Conservation (phyloP, 192 early-diverging fungal species). For the Gigaspora rosea region DNA sequence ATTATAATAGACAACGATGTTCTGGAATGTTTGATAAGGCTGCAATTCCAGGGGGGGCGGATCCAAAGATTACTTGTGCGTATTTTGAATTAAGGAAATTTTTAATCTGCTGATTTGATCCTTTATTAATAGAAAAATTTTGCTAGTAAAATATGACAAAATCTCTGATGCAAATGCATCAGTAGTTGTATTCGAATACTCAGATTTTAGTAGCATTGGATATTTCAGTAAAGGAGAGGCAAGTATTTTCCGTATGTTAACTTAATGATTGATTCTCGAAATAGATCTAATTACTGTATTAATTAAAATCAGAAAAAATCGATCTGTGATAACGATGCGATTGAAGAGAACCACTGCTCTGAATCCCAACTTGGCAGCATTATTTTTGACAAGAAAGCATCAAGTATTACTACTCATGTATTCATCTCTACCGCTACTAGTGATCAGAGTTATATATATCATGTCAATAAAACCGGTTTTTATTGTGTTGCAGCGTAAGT, state of each 20-base stretch:
- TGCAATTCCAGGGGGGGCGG: conserved; percentile 41
- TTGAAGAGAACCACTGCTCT: conserved; percentile 31
- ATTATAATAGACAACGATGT: not conserved
- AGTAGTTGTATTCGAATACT: conserved; percentile 41
- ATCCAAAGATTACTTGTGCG: conserved; percentile 45
- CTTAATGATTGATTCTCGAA: not conserved
- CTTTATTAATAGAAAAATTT: not conserved
- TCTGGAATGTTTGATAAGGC: conserved; percentile 35
- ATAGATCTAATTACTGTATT: not conserved
- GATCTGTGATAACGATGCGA: conserved; percentile 36
- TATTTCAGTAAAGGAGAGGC: not conserved
- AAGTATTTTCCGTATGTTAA: not conserved
- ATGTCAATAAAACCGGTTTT: conserved; percentile 76
- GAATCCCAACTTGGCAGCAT: not conserved
- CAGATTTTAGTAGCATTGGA: conserved; percentile 42
- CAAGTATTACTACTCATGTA: conserved; percentile 15
- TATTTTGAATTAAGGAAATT: not conserved
- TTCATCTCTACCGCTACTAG: conserved; percentile 40
- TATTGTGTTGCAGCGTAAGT: conserved; percentile 70
- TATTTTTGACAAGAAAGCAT: conserved; percentile 33
- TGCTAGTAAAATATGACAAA: conserved; percentile 33
- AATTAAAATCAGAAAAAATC: conserved; percentile 35
- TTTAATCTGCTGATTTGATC: not conserved
- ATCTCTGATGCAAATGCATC: conserved; percentile 35
- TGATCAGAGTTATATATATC: conserved; percentile 58